Base-by-base conservation (phyloP, 2,329 filamentous ascomycete genomes). In the Trematosphaeria pertusa region DNA sequence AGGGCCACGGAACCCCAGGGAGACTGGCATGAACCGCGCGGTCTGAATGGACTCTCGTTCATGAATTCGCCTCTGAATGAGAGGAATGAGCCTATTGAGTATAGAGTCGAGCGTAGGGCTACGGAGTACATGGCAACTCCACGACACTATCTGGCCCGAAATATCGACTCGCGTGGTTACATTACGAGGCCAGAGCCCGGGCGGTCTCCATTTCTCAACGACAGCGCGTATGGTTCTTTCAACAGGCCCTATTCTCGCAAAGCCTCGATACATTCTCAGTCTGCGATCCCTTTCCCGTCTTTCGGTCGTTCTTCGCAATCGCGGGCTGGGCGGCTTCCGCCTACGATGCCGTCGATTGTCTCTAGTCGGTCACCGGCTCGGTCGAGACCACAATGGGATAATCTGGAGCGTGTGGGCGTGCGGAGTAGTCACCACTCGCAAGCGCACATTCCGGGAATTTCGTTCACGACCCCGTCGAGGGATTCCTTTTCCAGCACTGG, bases 1-100 rank as follows among this genome's bases (percentile, higher is more conserved):
- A 57, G 20, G 37, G 49, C 44, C 37, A 46, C 30, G 7, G 31
- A 35, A 9, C 17, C 15, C 15, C 42, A 43, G 15, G 15, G 28
- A 18, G 50, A 49, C 26, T 63, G 61, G 61, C 40, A 14, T 57
- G 55, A 70, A 18, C 53, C 54, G 8, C 61, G 50, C 10, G 64
- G 61, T 32, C 39, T 70, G 6, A 71, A 73, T 37, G 64, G 65
- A 3, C 61, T 71, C 11, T 72, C 70, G 0, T 72, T 72, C 47
- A 64, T 73, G 26, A 39, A 65, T n/a, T 55, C 56, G 5, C 68
- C 68, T 14, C 48, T 64, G 9, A 56, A 63, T 36, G 47, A 47
- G 7, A 52, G 43, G 5, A 57, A 61, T 12, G 53, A 59, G 11
- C 51, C 46, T 5, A 53, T 62, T 12, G 26, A 50, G 14, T 22